A percentile compares a stretch with the other conserved stretches of the same genome.
Conservation (phyloP, 306 rosid species). For the Arachis stenosperma region DNA sequence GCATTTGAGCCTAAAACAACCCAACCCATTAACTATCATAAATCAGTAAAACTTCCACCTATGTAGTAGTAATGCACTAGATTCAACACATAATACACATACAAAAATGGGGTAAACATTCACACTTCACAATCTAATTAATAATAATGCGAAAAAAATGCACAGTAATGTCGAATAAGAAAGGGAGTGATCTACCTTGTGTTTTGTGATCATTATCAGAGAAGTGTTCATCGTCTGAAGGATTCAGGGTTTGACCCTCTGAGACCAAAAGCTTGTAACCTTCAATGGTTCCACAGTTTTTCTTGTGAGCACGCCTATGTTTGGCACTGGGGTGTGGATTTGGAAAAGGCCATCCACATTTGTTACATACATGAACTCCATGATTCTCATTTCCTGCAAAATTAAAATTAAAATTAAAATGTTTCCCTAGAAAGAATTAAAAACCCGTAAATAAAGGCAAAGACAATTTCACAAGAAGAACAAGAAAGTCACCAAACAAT, state of each 20-base stretch:
- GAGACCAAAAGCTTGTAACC: conserved; percentile 52
- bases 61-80: conserved; percentile 1
- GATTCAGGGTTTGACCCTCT: conserved; percentile 42
- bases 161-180: conserved; percentile 4
- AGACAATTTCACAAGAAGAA: conserved; percentile 17
- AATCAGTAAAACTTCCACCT: conserved; percentile 1
- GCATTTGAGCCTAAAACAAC: conserved; percentile 51
- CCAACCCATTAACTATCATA: conserved; percentile 31
- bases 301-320: conserved; percentile 76
- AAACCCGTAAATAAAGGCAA: conserved; percentile 3
- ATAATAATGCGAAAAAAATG: conserved; percentile 10
- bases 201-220: conserved; percentile 51
- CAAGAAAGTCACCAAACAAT: neutral
- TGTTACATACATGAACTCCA: conserved; percentile 59
- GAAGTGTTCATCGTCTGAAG: conserved; percentile 59
- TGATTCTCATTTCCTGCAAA: conserved; percentile 52
- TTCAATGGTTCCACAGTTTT: conserved; percentile 70
- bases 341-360: conserved; percentile 77
- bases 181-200: conserved; percentile 50
- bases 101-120: neutral
- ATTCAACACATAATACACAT: neutral
- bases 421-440: neutral
- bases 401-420: neutral
- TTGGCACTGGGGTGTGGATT: conserved; percentile 73
- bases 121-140: neutral